A percentile compares a stretch with the other conserved stretches of the same genome.
Conservation (phyloP, 176 grass and related monocot genomes). For the Juncus effusus region DNA sequence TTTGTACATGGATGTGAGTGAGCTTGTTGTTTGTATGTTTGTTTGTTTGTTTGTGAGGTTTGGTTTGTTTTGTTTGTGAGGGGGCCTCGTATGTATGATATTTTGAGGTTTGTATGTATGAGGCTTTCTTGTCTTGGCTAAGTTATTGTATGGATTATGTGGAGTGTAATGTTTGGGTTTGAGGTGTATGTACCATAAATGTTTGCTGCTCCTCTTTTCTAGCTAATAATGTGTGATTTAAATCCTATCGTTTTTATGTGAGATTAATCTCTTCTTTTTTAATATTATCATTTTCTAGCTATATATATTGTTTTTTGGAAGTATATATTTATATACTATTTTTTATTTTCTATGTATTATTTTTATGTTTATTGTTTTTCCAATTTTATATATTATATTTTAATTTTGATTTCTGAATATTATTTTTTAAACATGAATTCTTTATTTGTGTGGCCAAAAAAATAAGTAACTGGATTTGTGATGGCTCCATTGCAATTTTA, state of each 20-base stretch:
- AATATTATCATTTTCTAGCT: background rate
- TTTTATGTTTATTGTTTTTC: no score
- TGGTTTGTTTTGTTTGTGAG: slow-evolving; percentile 42
- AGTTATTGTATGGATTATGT: slow-evolving; percentile 24
- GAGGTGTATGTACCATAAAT: slow-evolving; percentile 24
- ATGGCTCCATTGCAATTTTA: no score
- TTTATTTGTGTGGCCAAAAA: no score
- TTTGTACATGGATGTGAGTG: slow-evolving; percentile 55
- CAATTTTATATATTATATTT: no score
- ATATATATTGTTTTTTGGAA: background rate
- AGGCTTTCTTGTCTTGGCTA: slow-evolving; percentile 28
- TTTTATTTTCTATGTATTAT: no score
- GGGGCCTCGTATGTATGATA: slow-evolving; percentile 31
- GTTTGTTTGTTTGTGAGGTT: slow-evolving; percentile 8
- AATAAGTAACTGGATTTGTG: no score
- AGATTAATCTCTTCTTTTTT: background rate
- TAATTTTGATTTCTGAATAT: no score
- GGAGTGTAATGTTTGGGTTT: slow-evolving; percentile 23
- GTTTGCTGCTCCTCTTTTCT: slow-evolving; percentile 8
- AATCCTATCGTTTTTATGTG: slow-evolving; percentile 3
- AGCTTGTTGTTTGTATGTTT: background rate
- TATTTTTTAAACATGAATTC: no score
- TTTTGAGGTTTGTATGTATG: slow-evolving; percentile 48
- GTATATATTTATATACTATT: background rate
- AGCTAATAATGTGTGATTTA: slow-evolving; percentile 20